phyloP scores from a whole-genome alignment of 2,329 filamentous ascomycete species.

The Botrytis pseudocinerea region DNA sequence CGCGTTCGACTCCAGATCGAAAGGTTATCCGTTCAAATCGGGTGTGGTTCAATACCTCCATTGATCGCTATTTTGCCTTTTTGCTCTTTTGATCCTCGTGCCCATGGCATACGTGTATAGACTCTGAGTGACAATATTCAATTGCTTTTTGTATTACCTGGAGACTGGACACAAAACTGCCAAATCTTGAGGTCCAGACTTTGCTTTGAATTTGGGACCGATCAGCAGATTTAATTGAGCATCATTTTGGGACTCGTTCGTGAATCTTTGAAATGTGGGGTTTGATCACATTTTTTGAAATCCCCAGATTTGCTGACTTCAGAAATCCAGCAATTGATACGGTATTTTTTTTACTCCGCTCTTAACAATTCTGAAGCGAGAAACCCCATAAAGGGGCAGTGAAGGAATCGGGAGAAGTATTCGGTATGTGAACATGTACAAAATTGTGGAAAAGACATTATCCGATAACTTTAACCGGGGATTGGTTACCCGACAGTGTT shows the following conservation, averaged over 20 bases:
- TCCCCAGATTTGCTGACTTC: neutral
- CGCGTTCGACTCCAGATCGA: constrained; percentile 40
- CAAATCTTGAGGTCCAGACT: neutral
- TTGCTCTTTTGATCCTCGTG: no score
- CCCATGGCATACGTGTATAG: neutral
- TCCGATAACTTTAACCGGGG: constrained; percentile 14
- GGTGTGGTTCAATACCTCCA: constrained; percentile 35
- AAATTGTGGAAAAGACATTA: constrained; percentile 23
- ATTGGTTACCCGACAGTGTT: neutral
- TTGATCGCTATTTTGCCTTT: constrained; percentile 5
- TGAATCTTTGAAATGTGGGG: constrained; percentile 2
- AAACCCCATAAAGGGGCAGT: constrained; percentile 6
- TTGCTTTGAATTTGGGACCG: neutral
- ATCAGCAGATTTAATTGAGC: neutral
- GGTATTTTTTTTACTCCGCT: neutral
- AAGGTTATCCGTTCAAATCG: constrained; percentile 42
- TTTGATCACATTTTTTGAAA: neutral
- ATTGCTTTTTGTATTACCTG: neutral
- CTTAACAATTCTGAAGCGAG: constrained; percentile 1
- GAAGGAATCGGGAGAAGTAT: neutral
- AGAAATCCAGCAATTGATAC: neutral
- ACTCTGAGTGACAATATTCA: neutral
- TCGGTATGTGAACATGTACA: neutral
- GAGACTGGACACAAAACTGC: no score
- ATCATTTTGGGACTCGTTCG: neutral